phyloP scores from a whole-genome alignment of 2,329 filamentous ascomycete species.

The Pestalotiopsis sp. region DNA sequence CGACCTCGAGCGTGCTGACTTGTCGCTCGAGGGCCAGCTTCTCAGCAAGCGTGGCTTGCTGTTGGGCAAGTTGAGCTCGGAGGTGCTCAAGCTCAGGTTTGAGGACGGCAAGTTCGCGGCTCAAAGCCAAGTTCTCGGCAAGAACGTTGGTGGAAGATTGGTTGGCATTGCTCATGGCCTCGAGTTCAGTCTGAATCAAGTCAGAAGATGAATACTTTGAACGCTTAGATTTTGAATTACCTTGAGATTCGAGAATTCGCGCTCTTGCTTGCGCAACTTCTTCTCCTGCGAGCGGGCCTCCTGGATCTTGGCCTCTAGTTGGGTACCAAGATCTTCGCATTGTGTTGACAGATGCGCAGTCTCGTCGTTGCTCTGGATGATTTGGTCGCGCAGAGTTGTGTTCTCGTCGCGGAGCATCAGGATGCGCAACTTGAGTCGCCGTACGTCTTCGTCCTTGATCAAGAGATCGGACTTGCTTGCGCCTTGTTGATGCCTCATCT shows the following conservation, averaged over 20 bases:
- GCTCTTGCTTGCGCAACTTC: constrained; percentile 49
- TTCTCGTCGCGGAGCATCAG: constrained; percentile 77
- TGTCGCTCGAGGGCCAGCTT: constrained; percentile 81
- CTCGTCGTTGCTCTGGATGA: constrained; percentile 42
- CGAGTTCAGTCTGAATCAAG: constrained; percentile 65
- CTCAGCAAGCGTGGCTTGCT: constrained; percentile 73
- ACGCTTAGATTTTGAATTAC: constrained; percentile 30
- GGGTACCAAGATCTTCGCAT: constrained; percentile 38
- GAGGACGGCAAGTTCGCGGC: constrained; percentile 52
- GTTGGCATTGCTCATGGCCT: constrained; percentile 66
- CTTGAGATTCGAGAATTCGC: constrained; percentile 50
- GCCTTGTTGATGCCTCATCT: constrained; percentile 69
- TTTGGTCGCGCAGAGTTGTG: constrained; percentile 63
- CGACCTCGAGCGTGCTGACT: constrained; percentile 74
- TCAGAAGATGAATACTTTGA: neutral
- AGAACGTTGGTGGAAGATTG: constrained; percentile 72
- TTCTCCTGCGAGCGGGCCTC: constrained; percentile 47
- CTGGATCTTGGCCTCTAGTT: constrained; percentile 46
- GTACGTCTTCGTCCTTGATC: constrained; percentile 72
- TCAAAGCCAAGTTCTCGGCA: constrained; percentile 56
- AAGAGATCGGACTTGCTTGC: constrained; percentile 68
- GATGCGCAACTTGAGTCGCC: constrained; percentile 68
- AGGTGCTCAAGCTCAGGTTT: constrained; percentile 60
- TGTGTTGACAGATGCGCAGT: constrained; percentile 36
- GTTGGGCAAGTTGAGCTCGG: constrained; percentile 53